Evolutionary conservation across 2,329 filamentous ascomycete species (phyloP), one percentile per base, ranked within the genome.

Genomic region (Penicillium glabrum): DNA sequence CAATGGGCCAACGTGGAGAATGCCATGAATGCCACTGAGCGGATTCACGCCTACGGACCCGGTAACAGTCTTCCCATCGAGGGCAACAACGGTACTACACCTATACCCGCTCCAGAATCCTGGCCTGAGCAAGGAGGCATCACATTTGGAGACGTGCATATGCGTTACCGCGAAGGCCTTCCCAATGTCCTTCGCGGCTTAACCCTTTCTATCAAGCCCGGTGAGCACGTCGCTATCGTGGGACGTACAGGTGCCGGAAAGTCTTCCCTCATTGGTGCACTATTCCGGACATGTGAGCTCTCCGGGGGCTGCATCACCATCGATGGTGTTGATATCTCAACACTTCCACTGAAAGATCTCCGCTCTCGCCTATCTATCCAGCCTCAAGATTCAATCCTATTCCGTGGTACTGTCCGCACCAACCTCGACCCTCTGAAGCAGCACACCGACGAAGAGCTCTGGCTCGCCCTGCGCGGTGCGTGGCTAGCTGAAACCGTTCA

Each of bases 331-430:
- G 61, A 69, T 46, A 89, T 92, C 52, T 87, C 62, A 0, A 58
- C 57, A 13, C 50, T 68, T 46, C 62, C 57, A 10, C 61, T 66
- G 0, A 57, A 87, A 53, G 85, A 88, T 51, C 77, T 93, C 5
- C 83, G 90, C 24, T 87, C 85, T 14, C 39, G 50, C 13, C 75
- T 93, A 1, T 88, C 89, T 47, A 93, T 93, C 64, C 93, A 93
- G 51, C 90, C 90, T 2, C 88, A 92, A 74, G 90, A 95, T 61
- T 90, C 90, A 0, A 89, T 93, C 1, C 80, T 95, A 8, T 93
- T 93, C 75, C 90, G 87, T 1, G 90, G 90, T 29, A 92, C 90
- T 0, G 78, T 95, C 24, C 82, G 89, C 47, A 86, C 82, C 45
- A 93, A 93, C 66, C 81, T 93, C 5, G 90, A 93, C 67, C 87